Evolutionary conservation across 2,329 filamentous ascomycete genomes (phyloP).

Genomic region (Epichloe gansuensis): DNA sequence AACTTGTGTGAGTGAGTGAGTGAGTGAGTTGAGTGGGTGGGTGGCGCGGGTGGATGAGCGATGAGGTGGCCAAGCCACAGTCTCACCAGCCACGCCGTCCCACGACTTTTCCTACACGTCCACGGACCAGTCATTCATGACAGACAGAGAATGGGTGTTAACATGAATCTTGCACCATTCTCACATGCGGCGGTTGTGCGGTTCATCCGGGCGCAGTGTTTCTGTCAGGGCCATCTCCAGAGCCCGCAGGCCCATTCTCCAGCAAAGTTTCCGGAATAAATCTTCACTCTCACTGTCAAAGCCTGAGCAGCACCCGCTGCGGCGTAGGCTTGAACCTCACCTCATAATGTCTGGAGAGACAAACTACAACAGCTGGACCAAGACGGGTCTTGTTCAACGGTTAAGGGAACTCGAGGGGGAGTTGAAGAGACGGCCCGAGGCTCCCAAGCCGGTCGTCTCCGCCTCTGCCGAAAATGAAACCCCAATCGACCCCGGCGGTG

Average conservation of each 20-base stretch:
- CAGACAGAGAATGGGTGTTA: background rate
- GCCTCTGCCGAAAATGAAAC: slow-evolving; percentile 6
- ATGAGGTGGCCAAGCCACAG: background rate
- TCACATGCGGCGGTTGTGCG: slow-evolving; percentile 17
- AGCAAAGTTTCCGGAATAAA: background rate
- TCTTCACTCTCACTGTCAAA: slow-evolving; percentile 8
- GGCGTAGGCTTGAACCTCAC: background rate
- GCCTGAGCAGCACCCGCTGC: background rate
- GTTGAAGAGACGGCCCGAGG: slow-evolving; percentile 33
- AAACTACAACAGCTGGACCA: slow-evolving; percentile 55
- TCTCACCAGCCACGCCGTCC: background rate
- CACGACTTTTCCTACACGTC: background rate
- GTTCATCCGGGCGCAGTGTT: slow-evolving; percentile 14
- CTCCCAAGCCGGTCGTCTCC: slow-evolving; percentile 18
- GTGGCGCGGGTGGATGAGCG: background rate
- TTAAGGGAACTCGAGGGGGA: slow-evolving; percentile 56
- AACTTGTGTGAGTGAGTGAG: background rate
- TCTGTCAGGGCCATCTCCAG: slow-evolving; percentile 11
- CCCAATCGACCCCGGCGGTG: no score
- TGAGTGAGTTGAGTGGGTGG: background rate
- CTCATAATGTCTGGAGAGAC: slow-evolving; percentile 19
- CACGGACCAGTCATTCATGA: background rate
- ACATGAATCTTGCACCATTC: slow-evolving; percentile 1
- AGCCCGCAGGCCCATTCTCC: slow-evolving; percentile 3
- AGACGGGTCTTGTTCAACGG: slow-evolving; percentile 52